A percentile compares a stretch with the other conserved stretches of the same genome.
Evolutionary conservation across 2,329 filamentous ascomycete genomes (phyloP).

Genomic region (Aspergillus alliaceus): DNA sequence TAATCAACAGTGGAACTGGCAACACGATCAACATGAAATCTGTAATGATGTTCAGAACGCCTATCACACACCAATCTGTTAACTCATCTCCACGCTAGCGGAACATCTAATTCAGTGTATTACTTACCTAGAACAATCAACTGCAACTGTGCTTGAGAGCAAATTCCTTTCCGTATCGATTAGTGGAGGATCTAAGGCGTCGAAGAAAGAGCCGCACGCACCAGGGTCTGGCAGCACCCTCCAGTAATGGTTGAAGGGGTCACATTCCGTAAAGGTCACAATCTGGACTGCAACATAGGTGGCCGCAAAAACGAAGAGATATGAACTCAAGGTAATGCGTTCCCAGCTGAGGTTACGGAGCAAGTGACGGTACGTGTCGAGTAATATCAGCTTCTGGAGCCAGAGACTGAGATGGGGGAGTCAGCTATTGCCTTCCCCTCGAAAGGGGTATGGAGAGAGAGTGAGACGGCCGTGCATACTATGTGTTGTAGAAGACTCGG

Average conservation of each 20-base stretch:
- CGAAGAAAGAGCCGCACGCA: neutral
- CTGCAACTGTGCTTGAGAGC: neutral
- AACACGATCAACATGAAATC: slow-evolving; percentile 4
- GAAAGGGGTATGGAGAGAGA: too few species aligned
- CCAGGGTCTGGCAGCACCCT: slow-evolving; percentile 1
- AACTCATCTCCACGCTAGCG: neutral
- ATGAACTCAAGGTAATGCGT: neutral
- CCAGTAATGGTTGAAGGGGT: slow-evolving; percentile 6
- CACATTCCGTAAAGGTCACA: slow-evolving; percentile 3
- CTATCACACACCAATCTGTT: neutral
- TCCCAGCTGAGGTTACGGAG: slow-evolving; percentile 3
- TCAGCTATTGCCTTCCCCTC: neutral
- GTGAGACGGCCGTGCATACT: too few species aligned
- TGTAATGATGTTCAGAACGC: slow-evolving; percentile 1
- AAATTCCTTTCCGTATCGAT: neutral
- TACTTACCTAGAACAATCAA: neutral
- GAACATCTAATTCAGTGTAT: neutral
- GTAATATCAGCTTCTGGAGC: slow-evolving; percentile 2
- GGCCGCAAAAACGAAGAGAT: neutral
- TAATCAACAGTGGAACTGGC: neutral
- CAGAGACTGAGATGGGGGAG: neutral
- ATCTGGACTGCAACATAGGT: slow-evolving; percentile 1
- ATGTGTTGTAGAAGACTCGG: slow-evolving; percentile 4
- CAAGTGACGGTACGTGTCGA: slow-evolving; percentile 3
- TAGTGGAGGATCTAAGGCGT: neutral